Evolutionary conservation across 768 basidiomycete genomes (phyloP), one percentile per base, ranked within the genome.

Genomic region (Tricholoma sp.): DNA sequence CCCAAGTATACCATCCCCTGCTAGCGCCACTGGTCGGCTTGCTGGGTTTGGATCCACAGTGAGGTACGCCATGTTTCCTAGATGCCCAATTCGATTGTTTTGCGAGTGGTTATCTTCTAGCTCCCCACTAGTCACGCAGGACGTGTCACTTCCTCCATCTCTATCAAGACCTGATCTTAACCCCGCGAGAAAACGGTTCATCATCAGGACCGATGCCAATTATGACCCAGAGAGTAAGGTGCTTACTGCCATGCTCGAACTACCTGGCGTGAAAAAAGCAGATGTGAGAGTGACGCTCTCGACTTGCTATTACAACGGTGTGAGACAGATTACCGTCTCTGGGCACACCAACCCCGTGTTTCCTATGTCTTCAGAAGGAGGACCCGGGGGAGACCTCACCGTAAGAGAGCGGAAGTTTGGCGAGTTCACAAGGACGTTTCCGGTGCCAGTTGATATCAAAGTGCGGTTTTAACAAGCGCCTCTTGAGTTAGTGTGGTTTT

Each of bases 171-270:
- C 61, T 24, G 61, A 29, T n/a, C 9, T 31, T 56, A 49, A 19
- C 47, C 31, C 46, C 43, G 51, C 22, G 37, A 39, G 43, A 12
- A 71, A 63, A n/a, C 71, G 71, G 32, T 76, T 77, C 63, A 65
- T 74, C 60, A 82, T 86, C 59, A 82, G 84, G 62, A 74, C 82
- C 29, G 88, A 89, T 70, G 71, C 84, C 52, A 75, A 80, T 65
- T 86, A 82, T 72, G 78, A 84, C 65, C 62, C 67, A 35, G 73
- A 76, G 32, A 79, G 76, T 52, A 76, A 76, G 67, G 65, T 76
- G 37, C 71, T 88, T 63, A 78, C 77, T 57, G 83, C 82, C 52
- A 75, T 83, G 71, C 79, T 88, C 65, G 87, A 89, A 70, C 73
- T 89, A 29, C 88, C 88, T 3, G 88, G 88, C 43, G 74, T 88